These are phyloP conservation scores for Rhizomucor pusillus DNA, from an alignment of 371 early-diverging fungal species.

Conservation along the genomic window DNA sequence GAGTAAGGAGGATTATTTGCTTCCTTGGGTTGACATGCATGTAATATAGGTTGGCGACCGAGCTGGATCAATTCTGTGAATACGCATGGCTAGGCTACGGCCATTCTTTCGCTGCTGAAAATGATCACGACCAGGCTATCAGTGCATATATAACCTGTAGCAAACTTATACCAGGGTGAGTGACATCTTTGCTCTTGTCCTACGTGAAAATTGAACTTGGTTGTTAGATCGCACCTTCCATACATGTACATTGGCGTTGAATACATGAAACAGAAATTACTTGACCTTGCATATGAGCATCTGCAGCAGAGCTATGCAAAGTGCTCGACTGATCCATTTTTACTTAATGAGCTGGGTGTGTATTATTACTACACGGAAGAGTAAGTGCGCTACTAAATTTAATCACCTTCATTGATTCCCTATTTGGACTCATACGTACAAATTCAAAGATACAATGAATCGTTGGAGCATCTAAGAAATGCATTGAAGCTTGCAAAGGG, in stretches of 20 bases:
- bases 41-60: conserved; percentile 44
- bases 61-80: conserved; percentile 57
- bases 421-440: too few relatives aligned
- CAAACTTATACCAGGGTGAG: conserved; percentile 66
- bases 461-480: conserved; percentile 50
- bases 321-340: conserved; percentile 59
- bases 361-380: conserved; percentile 51
- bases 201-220: background rate
- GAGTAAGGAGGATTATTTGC: conserved; percentile 7
- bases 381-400: conserved; percentile 26
- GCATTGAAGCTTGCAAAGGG: conserved; percentile 53
- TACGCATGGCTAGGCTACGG: conserved; percentile 79
- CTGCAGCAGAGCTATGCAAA: conserved; percentile 48
- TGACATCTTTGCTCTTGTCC: background rate
- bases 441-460: conserved; percentile 41
- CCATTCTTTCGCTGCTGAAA: conserved; percentile 68
- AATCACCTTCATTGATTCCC: too few relatives aligned
- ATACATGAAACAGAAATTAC: conserved; percentile 57
- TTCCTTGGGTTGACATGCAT: too few relatives aligned
- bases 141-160: conserved; percentile 65
- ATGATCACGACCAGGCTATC: conserved; percentile 54
- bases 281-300: conserved; percentile 55
- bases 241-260: conserved; percentile 75
- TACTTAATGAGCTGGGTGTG: conserved; percentile 70
- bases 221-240: conserved; percentile 63